phyloP scores from a whole-genome alignment of 805 yeast species.

The Metschnikowia lochheadii region DNA sequence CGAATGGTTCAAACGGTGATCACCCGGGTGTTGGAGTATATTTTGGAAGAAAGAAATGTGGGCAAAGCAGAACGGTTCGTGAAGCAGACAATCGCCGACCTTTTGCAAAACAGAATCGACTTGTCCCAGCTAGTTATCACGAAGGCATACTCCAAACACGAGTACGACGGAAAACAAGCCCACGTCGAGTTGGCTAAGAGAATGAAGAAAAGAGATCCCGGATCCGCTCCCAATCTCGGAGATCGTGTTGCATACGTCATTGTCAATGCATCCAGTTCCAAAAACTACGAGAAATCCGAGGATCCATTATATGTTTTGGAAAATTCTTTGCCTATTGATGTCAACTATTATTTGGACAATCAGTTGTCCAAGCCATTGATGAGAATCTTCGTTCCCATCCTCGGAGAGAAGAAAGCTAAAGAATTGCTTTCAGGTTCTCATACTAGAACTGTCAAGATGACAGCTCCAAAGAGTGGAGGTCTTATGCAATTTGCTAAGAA shows the following conservation, averaged over 20 bases:
- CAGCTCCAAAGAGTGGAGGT: slow-evolving; percentile 80
- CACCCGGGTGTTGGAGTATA: slow-evolving; percentile 80
- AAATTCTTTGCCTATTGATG: slow-evolving; percentile 88
- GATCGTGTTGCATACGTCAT: slow-evolving; percentile 98
- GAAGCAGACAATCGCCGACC: slow-evolving; percentile 81
- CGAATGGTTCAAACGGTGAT: slow-evolving; percentile 91
- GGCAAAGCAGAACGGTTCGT: slow-evolving; percentile 80
- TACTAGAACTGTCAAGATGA: slow-evolving; percentile 69
- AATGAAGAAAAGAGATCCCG: slow-evolving; percentile 94
- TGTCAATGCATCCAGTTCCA: slow-evolving; percentile 70
- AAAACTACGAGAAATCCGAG: slow-evolving; percentile 92
- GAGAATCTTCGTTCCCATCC: slow-evolving; percentile 91
- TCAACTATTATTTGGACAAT: slow-evolving; percentile 88
- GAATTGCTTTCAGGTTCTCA: slow-evolving; percentile 80
- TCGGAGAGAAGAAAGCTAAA: slow-evolving; percentile 80
- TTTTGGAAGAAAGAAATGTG: slow-evolving; percentile 84
- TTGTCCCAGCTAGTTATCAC: slow-evolving; percentile 91
- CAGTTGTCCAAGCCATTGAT: slow-evolving; percentile 89
- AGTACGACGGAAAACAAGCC: slow-evolving; percentile 94
- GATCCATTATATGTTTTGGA: slow-evolving; percentile 94
- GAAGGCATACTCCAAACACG: slow-evolving; percentile 82
- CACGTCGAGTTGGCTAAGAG: slow-evolving; percentile 95
- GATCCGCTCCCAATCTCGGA: slow-evolving; percentile 94
- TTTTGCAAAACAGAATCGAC: slow-evolving; percentile 87
- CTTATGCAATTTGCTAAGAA: slow-evolving; percentile 88